Percentiles rank a stretch among this genome's conserved stretches.
phyloP scores from a whole-genome alignment of 2,329 filamentous ascomycete genomes.

The Tolypocladium nubicola region DNA sequence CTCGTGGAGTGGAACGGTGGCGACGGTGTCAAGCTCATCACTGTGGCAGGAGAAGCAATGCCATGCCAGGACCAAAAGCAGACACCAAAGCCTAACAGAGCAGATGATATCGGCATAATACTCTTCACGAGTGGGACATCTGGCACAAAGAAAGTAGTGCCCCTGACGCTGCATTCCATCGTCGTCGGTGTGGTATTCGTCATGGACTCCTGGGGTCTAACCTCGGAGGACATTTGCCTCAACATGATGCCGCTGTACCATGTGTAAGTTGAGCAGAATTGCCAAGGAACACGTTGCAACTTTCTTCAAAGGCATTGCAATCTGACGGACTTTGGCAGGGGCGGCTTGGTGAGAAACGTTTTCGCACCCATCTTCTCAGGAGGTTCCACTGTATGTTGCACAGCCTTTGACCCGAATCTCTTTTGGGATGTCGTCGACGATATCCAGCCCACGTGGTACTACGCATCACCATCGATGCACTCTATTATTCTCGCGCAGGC shows the following conservation, averaged over 20 bases:
- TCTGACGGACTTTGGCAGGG: constrained; percentile 18
- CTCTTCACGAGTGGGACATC: constrained; percentile 48
- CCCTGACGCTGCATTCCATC: constrained; percentile 38
- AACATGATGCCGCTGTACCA: constrained; percentile 53
- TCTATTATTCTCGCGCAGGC: constrained; percentile 39
- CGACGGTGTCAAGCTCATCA: constrained; percentile 22
- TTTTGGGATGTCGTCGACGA: constrained; percentile 45
- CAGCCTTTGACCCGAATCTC: constrained; percentile 40
- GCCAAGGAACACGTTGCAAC: neutral
- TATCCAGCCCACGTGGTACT: constrained; percentile 43
- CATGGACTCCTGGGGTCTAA: constrained; percentile 41
- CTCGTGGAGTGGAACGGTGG: constrained; percentile 25
- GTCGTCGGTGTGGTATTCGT: constrained; percentile 40
- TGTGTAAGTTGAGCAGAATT: constrained; percentile 26
- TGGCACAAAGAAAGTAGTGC: constrained; percentile 48
- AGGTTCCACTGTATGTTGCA: constrained; percentile 42
- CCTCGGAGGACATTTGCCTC: constrained; percentile 34
- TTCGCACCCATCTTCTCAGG: constrained; percentile 44
- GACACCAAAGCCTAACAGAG: constrained; percentile 28
- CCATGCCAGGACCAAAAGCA: neutral
- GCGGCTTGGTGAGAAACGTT: constrained; percentile 42
- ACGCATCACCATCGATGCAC: constrained; percentile 47
- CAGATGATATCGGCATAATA: constrained; percentile 37
- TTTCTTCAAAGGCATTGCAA: neutral
- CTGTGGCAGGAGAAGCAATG: constrained; percentile 6